phyloP scores from a whole-genome alignment of 495 filamentous ascomycete species.

The Penicillium cosmopolitanum region DNA sequence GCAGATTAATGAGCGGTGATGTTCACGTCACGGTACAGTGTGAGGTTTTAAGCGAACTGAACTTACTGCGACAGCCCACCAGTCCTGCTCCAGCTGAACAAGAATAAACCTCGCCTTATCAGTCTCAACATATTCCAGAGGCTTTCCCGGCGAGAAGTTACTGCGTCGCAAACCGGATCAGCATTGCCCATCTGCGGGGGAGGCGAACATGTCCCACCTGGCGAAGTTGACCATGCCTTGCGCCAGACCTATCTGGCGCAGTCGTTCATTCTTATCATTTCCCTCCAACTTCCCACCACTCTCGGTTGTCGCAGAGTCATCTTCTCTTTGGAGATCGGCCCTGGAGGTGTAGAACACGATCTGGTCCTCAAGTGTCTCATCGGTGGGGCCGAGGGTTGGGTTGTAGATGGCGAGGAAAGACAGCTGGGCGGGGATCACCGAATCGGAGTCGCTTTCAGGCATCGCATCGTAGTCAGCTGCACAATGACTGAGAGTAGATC shows the following conservation, averaged over 20 bases:
- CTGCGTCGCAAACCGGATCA: slow-evolving; percentile 39
- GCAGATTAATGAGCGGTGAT: slow-evolving; percentile 23
- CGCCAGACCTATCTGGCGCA: slow-evolving; percentile 94
- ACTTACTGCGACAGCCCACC: slow-evolving; percentile 91
- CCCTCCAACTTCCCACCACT: slow-evolving; percentile 62
- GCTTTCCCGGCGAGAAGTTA: slow-evolving; percentile 75
- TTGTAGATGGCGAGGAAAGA: slow-evolving; percentile 94
- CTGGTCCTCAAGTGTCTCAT: slow-evolving; percentile 87
- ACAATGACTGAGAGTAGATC: slow-evolving; percentile 14
- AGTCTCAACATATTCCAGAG: slow-evolving; percentile 87
- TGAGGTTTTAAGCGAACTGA: slow-evolving; percentile 19
- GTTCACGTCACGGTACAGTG: slow-evolving; percentile 16
- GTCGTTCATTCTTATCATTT: slow-evolving; percentile 74
- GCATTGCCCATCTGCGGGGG: slow-evolving; percentile 14
- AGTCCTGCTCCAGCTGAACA: slow-evolving; percentile 81
- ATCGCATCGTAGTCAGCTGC: slow-evolving; percentile 38
- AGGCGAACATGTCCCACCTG: slow-evolving; percentile 49
- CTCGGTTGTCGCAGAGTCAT: slow-evolving; percentile 43
- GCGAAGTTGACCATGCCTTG: slow-evolving; percentile 97
- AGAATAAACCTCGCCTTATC: slow-evolving; percentile 83
- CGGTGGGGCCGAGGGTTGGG: slow-evolving; percentile 81
- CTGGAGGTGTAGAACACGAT: slow-evolving; percentile 83
- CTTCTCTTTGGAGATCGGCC: slow-evolving; percentile 33
- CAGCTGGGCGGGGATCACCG: slow-evolving; percentile 76
- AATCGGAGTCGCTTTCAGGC: slow-evolving; percentile 42